Percentiles rank a stretch among this genome's conserved stretches.
phyloP scores from a whole-genome alignment of 176 grass and related monocot species.

The Ensete ventricosum region DNA sequence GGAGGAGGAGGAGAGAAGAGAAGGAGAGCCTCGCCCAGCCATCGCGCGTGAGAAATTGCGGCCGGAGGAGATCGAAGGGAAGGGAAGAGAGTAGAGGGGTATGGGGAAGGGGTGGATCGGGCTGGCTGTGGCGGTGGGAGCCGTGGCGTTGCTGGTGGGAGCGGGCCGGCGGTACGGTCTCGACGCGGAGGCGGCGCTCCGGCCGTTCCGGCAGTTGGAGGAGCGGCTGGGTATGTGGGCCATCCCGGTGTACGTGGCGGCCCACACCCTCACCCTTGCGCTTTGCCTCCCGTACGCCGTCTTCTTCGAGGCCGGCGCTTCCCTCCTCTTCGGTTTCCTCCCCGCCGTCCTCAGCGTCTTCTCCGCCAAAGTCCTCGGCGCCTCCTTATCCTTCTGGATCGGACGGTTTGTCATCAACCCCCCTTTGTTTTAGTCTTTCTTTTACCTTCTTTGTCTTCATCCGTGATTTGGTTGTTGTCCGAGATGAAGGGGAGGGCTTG shows the following conservation, averaged over 20 bases:
- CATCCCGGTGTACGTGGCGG: conserved; percentile 55
- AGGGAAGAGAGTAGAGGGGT: conserved; percentile 16
- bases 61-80: not conserved
- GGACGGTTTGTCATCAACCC: conserved; percentile 40
- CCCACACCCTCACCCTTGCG: conserved; percentile 75
- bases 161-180: conserved; percentile 48
- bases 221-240: conserved; percentile 63
- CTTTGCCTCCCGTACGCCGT: conserved; percentile 83
- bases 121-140: conserved; percentile 11
- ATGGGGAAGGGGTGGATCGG: conserved; percentile 23
- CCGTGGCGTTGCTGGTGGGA: conserved; percentile 11
- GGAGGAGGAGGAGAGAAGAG: too few relatives aligned
- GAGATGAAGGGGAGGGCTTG: not conserved
- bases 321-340: conserved; percentile 80
- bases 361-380: conserved; percentile 84
- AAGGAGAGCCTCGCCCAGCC: too few relatives aligned
- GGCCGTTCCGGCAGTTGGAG: conserved; percentile 29
- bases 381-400: conserved; percentile 98
- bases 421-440: not conserved
- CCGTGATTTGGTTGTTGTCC: not conserved
- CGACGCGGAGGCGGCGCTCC: conserved; percentile 45
- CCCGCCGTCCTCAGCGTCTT: conserved; percentile 84
- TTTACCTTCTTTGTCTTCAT: not conserved
- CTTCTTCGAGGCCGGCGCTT: conserved; percentile 77
- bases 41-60: too few relatives aligned